Conservation (phyloP, 495 filamentous ascomycete species). For the Staphylotrichum longicolle region DNA sequence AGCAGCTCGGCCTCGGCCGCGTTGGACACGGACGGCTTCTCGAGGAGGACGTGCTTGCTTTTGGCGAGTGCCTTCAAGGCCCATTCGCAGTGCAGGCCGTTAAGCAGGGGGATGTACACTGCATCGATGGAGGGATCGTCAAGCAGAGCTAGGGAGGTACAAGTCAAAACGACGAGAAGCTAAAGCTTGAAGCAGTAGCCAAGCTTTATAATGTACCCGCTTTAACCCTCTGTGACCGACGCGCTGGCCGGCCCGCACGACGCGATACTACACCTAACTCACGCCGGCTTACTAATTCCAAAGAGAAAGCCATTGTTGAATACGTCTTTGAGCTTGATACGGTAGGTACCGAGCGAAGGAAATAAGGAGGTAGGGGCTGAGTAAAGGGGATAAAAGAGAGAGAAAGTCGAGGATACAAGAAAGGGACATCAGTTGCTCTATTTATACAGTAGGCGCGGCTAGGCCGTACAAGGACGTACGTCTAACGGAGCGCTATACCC, state of each 20-base stretch:
- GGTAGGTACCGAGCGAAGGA: no score
- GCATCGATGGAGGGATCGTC: constrained; percentile 51
- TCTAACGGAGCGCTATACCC: no score
- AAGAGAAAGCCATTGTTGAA: neutral
- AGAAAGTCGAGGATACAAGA: no score
- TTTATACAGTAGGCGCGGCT: no score
- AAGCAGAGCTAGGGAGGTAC: constrained; percentile 34
- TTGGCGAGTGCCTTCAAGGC: constrained; percentile 47
- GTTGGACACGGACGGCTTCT: constrained; percentile 58
- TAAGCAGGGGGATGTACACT: constrained; percentile 54
- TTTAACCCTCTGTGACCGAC: neutral
- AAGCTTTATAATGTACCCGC: neutral
- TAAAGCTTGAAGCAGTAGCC: neutral
- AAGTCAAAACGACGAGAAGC: neutral
- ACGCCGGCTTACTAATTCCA: neutral
- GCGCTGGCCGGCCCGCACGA: neutral
- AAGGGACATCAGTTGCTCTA: no score
- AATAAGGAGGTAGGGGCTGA: no score
- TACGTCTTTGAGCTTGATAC: neutral
- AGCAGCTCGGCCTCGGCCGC: constrained; percentile 46
- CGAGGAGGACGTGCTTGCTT: constrained; percentile 59
- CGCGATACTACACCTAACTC: constrained; percentile 3
- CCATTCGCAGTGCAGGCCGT: constrained; percentile 57
- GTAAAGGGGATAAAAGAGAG: no score
- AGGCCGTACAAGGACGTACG: no score